These are phyloP conservation scores for Fusarium equiseti DNA, from an alignment of 2,329 filamentous ascomycete genomes.

Conservation along the genomic window DNA sequence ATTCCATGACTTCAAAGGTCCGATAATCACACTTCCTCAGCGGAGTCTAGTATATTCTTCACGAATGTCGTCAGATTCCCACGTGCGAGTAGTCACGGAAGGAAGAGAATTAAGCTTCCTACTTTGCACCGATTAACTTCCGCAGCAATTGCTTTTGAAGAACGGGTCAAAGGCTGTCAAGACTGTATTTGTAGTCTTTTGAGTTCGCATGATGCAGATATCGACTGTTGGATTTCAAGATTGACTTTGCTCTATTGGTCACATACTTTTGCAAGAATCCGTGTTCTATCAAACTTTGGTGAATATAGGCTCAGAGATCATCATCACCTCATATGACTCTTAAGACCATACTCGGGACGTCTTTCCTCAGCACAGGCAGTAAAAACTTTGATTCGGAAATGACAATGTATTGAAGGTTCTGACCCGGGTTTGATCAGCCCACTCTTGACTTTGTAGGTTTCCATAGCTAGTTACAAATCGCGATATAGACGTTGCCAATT, in stretches of 20 bases:
- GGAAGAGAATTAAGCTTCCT: background rate
- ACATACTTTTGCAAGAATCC: background rate
- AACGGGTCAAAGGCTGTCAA: background rate
- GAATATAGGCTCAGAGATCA: background rate
- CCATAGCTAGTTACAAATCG: background rate
- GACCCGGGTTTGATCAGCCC: background rate
- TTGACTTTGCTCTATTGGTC: background rate
- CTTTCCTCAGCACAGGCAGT: background rate
- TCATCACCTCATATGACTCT: background rate
- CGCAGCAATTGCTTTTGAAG: background rate
- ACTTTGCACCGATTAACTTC: background rate
- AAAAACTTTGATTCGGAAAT: background rate
- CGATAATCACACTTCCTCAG: background rate
- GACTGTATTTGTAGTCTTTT: background rate
- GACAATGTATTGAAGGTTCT: background rate
- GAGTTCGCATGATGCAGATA: background rate
- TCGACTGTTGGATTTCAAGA: background rate
- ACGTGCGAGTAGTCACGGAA: background rate
- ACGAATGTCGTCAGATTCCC: background rate
- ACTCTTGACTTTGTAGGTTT: background rate
- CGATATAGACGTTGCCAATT: background rate
- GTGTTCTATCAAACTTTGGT: background rate
- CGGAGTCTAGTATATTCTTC: background rate
- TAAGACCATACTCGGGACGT: background rate
- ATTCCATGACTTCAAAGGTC: background rate